Base-by-base conservation (phyloP, 164 flowering plant genomes). In the Umbilicus rupestris region DNA sequence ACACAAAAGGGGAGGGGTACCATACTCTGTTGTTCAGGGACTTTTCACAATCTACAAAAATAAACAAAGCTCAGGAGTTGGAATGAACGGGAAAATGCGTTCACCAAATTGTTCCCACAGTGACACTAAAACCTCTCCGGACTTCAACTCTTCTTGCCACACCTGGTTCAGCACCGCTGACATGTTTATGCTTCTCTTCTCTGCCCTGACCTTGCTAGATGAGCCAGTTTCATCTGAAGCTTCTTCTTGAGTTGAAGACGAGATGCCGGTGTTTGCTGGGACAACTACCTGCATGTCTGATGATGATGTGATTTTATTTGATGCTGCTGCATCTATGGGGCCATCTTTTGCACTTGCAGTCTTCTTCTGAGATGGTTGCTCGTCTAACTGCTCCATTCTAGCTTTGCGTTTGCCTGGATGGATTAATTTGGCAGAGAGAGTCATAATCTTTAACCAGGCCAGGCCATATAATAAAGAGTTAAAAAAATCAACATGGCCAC, bases 81-180 rank as follows among this genome's bases (percentile, higher is more conserved):
- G 82, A 72, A 80, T 73, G 71, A 80, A 84, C 47, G 81, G 46
- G 39, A 74, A 70, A 60, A 82, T 74, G 59, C 74, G 50, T 63
- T 84, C 81, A 31, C 85, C 85, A 66, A 77, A 80, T 15, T 69
- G 62, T 24, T 80, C 84, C 52, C 70, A 71, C 67, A 74, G 63
- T 8, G 82, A 77, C 5, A 81, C 77, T 72, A 87, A 64, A 28
- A 86, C 70, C 20, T 74, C 70, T 46, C 89, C 93, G 1, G 85
- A 81, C 60, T 86, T 80, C 62, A 83, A 45, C 65, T 87, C 91
- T 46, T 87, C 88, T 75, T 82, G 89, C 95, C 89, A 83, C 15
- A 85, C 79, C 69, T 78, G 94, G 59, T 73, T 49, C 16, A 86
- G 83, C 15, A 74, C 68, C 17, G 86, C 78, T 7, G 85, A 67